Percentiles rank a stretch among this genome's conserved stretches.
These are phyloP conservation scores for Macadamia integrifolia DNA, from an alignment of 164 flowering plant genomes.

Conservation along the genomic window DNA sequence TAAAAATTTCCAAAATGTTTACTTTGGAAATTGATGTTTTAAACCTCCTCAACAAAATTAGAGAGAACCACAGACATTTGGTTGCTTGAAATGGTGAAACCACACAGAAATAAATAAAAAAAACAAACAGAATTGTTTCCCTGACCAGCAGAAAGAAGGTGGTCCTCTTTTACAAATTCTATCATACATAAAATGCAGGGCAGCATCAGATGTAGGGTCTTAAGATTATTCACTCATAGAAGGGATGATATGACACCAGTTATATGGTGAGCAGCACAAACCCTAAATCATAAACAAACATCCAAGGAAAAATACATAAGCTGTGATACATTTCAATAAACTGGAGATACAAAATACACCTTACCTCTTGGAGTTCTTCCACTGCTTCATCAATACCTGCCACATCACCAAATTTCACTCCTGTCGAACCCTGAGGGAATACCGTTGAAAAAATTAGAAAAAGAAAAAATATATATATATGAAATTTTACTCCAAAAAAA, in stretches of 20 bases:
- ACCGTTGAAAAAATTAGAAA: constrained; percentile 9
- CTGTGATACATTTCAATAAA: constrained; percentile 1
- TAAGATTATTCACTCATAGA: background rate
- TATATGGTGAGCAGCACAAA: background rate
- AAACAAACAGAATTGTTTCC: no score
- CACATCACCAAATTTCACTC: constrained; percentile 76
- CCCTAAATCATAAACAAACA: background rate
- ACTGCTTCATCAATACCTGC: constrained; percentile 99
- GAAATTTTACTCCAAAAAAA: background rate
- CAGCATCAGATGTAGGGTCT: constrained; percentile 1
- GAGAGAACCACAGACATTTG: no score
- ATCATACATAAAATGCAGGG: background rate
- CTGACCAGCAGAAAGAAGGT: no score
- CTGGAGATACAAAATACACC: background rate
- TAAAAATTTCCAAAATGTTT: no score
- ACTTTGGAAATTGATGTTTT: no score
- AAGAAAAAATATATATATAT: background rate
- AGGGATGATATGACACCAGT: background rate
- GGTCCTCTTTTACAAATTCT: no score
- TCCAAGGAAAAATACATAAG: background rate
- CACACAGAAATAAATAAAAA: no score
- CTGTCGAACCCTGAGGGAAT: constrained; percentile 78
- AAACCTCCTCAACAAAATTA: no score
- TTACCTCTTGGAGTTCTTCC: constrained; percentile 94
- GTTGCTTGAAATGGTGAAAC: no score